Conservation (phyloP, 140 eudicot species). For the Erigeron philadelphicus region DNA sequence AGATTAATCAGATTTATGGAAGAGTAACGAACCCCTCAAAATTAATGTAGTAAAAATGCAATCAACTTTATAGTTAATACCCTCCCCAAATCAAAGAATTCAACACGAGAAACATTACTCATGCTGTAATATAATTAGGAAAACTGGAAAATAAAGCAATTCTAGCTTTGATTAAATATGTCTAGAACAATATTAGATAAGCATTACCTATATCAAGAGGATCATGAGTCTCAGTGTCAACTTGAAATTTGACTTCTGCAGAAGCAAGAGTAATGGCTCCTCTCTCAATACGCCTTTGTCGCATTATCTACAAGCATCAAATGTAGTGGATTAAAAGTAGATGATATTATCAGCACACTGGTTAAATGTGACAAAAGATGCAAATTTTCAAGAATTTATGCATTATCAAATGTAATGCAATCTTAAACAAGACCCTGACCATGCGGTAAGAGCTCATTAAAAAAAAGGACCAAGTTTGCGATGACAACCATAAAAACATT, state of each 20-base stretch:
- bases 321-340: not conserved
- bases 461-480: not conserved
- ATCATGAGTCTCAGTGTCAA: constrained; percentile 98
- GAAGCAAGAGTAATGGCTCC: constrained; percentile 99
- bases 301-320: constrained; percentile 62
- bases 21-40: not conserved
- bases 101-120: not conserved
- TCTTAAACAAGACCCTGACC: constrained; percentile 3
- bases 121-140: not conserved
- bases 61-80: not conserved
- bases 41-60: not conserved
- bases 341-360: not conserved
- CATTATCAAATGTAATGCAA: not conserved
- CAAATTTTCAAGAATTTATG: not conserved
- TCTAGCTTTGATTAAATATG: not conserved
- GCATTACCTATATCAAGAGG: constrained; percentile 90
- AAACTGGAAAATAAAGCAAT: not conserved
- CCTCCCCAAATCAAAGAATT: not conserved
- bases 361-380: not conserved
- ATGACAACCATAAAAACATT: not conserved
- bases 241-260: constrained; percentile 96
- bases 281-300: constrained; percentile 91
- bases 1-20: not conserved
- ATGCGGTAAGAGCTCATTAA: constrained; percentile 9
- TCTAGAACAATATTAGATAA: not conserved